phyloP scores from a whole-genome alignment of 495 filamentous ascomycete genomes.

The Neurospora terricola region DNA sequence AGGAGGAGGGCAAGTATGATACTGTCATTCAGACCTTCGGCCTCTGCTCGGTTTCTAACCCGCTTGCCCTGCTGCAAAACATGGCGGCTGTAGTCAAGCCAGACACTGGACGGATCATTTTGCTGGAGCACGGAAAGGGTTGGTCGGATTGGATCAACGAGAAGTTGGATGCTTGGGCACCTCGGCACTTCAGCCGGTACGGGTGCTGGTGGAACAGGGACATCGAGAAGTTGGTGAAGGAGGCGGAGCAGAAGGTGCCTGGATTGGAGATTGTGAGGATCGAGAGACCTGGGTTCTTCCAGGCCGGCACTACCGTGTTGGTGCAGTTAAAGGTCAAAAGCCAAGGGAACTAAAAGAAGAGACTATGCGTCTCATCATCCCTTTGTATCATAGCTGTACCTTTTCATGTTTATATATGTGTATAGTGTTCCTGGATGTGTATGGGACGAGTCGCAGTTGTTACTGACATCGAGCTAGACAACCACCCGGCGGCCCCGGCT shows the following conservation, averaged over 20 bases:
- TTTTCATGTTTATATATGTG: background rate
- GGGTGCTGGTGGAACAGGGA: conserved; percentile 98
- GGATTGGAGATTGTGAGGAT: conserved; percentile 69
- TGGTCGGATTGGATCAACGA: conserved; percentile 68
- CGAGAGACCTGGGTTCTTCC: conserved; percentile 49
- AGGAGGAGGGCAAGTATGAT: conserved; percentile 48
- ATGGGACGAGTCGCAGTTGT: background rate
- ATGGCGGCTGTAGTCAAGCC: conserved; percentile 42
- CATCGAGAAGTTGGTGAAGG: conserved; percentile 61
- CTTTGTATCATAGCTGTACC: background rate
- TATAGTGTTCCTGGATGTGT: background rate
- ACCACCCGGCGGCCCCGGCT: background rate
- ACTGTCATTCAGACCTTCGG: conserved; percentile 91
- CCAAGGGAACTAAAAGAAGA: background rate
- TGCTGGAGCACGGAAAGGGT: conserved; percentile 87
- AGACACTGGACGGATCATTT: conserved; percentile 60
- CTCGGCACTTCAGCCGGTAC: conserved; percentile 68
- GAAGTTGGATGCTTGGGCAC: conserved; percentile 66
- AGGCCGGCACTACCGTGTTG: conserved; percentile 57
- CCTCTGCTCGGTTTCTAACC: conserved; percentile 74
- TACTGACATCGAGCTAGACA: background rate
- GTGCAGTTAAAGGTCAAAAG: conserved; percentile 32
- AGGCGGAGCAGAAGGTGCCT: conserved; percentile 45
- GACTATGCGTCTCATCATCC: background rate
- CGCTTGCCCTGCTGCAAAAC: conserved; percentile 53